A percentile compares a stretch with the other conserved stretches of the same genome.
phyloP scores from a whole-genome alignment of 2,329 filamentous ascomycete genomes.

The Calonectria hawksworthii region DNA sequence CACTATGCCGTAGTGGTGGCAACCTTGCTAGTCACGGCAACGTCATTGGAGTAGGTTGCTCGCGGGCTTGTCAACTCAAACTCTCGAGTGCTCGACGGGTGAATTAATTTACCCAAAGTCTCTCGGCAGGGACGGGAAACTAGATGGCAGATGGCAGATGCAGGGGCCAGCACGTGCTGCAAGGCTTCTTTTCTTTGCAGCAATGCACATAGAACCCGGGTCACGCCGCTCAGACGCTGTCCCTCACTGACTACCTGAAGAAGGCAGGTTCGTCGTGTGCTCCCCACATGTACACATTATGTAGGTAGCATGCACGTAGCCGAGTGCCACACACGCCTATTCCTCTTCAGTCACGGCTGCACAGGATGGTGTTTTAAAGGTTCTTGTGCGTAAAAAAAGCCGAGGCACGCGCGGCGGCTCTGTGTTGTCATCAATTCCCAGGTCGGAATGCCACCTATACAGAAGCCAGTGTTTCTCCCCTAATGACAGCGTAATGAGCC shows the following conservation, averaged over 20 bases:
- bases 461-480: no score
- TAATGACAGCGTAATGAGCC: no score
- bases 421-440: no score
- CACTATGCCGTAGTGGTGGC: background rate
- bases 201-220: background rate
- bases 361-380: background rate
- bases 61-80: background rate
- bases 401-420: no score
- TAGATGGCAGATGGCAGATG: conserved; percentile 7
- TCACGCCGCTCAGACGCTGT: conserved; percentile 9
- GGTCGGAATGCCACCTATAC: no score
- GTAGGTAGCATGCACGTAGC: background rate
- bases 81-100: background rate
- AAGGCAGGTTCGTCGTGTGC: background rate
- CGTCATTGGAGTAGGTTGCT: background rate
- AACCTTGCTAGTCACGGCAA: conserved; percentile 7
- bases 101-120: background rate
- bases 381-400: no score
- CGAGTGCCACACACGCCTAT: background rate
- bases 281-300: background rate
- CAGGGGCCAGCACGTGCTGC: conserved; percentile 1
- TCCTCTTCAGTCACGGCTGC: background rate
- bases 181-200: conserved; percentile 5
- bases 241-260: background rate
- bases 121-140: background rate